A percentile compares a stretch with the other conserved stretches of the same genome.
Conservation (phyloP, 2,329 filamentous ascomycete genomes). For the Aspergillus fumigatus region DNA sequence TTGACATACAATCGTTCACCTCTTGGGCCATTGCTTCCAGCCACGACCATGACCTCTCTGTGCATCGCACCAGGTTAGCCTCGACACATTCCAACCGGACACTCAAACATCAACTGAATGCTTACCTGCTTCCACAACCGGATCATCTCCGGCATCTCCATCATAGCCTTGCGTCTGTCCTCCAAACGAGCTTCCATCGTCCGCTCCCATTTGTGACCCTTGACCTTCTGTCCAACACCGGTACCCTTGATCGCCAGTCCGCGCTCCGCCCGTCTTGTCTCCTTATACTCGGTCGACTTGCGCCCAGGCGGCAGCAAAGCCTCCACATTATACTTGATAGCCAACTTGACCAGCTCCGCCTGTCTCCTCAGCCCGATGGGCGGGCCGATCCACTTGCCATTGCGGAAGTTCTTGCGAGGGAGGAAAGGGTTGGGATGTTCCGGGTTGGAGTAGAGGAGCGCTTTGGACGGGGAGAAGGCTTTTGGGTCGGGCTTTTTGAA, state of each 20-base stretch:
- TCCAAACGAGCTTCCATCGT: constrained; percentile 79
- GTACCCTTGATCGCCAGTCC: constrained; percentile 87
- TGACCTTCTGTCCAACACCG: constrained; percentile 85
- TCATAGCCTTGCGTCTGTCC: constrained; percentile 83
- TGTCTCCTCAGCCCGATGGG: constrained; percentile 80
- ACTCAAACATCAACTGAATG: constrained; percentile 10
- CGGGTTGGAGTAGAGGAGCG: constrained; percentile 39
- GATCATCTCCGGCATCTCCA: constrained; percentile 90
- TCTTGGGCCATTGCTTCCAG: constrained; percentile 69
- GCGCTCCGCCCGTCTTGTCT: constrained; percentile 68
- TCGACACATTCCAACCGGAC: neutral
- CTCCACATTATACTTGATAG: constrained; percentile 71
- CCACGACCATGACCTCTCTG: constrained; percentile 67
- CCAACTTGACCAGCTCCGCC: constrained; percentile 85
- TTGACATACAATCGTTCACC: constrained; percentile 21
- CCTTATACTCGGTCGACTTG: constrained; percentile 66
- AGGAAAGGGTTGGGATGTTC: constrained; percentile 72
- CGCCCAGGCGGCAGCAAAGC: constrained; percentile 70
- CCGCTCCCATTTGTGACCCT: constrained; percentile 92
- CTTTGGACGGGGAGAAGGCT: constrained; percentile 26
- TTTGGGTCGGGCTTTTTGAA: constrained; percentile 30
- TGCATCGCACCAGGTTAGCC: constrained; percentile 31
- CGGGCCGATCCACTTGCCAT: constrained; percentile 78
- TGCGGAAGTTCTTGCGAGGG: constrained; percentile 70
- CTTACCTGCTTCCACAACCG: constrained; percentile 87